These are phyloP conservation scores for Berkeleyomyces rouxiae DNA, from an alignment of 2,329 filamentous ascomycete species.

Conservation along the genomic window DNA sequence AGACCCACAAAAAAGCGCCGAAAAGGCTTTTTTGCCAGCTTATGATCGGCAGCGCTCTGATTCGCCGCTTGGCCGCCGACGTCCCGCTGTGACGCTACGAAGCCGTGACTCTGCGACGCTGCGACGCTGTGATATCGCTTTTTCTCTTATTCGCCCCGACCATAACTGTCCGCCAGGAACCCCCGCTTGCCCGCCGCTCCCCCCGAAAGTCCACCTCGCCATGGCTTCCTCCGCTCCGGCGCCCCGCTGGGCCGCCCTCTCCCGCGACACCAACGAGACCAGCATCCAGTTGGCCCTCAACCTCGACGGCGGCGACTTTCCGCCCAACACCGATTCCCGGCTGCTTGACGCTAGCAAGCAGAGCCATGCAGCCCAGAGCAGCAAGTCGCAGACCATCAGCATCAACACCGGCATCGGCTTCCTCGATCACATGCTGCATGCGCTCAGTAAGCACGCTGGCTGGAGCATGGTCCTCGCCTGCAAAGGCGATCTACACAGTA, in stretches of 20 bases:
- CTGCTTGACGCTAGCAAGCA: constrained; percentile 30
- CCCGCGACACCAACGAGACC: constrained; percentile 93
- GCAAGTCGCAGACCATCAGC: constrained; percentile 69
- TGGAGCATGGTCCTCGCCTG: constrained; percentile 78
- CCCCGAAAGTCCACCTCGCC: not conserved
- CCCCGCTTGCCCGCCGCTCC: not conserved
- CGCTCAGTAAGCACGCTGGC: constrained; percentile 84
- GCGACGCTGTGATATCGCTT: not conserved
- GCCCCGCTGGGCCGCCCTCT: constrained; percentile 55
- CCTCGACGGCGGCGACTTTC: constrained; percentile 74
- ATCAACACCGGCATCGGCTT: constrained; percentile 93
- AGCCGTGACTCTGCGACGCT: too few species aligned
- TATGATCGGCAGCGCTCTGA: not conserved
- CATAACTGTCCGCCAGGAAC: too few species aligned
- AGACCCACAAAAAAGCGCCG: not conserved
- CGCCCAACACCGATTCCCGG: constrained; percentile 42
- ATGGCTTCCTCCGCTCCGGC: not conserved
- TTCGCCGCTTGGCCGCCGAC: not conserved
- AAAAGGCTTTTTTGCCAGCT: not conserved
- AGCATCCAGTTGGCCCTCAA: constrained; percentile 88
- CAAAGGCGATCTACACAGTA: constrained; percentile 81
- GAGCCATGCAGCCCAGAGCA: constrained; percentile 69
- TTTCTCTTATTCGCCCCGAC: not conserved
- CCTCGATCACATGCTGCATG: constrained; percentile 96
- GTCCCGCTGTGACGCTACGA: too few species aligned